A percentile compares a stretch with the other conserved stretches of the same genome.
phyloP scores from a whole-genome alignment of 2,329 filamentous ascomycete genomes.

The Cercospora sp. region DNA sequence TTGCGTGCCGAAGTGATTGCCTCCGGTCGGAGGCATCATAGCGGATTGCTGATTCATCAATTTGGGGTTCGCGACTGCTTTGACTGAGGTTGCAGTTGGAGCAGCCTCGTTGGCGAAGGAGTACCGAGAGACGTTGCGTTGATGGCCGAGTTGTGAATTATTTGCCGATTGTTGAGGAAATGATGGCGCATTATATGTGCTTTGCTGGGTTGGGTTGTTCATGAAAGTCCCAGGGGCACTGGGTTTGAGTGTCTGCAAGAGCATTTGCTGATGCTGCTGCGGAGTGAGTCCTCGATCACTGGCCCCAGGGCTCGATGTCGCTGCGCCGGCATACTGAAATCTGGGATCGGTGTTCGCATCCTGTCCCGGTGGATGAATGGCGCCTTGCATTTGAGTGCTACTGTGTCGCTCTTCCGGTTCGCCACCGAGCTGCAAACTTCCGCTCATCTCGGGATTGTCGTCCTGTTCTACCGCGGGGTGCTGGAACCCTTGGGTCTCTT shows the following conservation, averaged over 20 bases:
- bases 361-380: conserved; percentile 65
- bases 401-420: conserved; percentile 76
- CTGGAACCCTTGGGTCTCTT: conserved; percentile 52
- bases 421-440: conserved; percentile 84
- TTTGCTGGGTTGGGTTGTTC: conserved; percentile 49
- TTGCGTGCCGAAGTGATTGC: conserved; percentile 53
- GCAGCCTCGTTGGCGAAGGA: conserved; percentile 77
- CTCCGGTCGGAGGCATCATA: conserved; percentile 67
- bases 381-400: conserved; percentile 58
- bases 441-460: conserved; percentile 71
- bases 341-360: conserved; percentile 36
- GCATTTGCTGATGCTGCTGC: conserved; percentile 69
- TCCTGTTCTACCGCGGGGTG: conserved; percentile 58
- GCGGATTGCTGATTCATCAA: conserved; percentile 80
- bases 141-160: conserved; percentile 58
- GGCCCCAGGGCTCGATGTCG: conserved; percentile 57
- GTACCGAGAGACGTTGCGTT: conserved; percentile 81
- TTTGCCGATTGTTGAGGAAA: conserved; percentile 19
- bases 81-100: conserved; percentile 63
- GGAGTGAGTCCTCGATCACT: conserved; percentile 75
- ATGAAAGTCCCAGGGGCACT: conserved; percentile 42
- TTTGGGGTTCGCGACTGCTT: conserved; percentile 74
- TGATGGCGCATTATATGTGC: conserved; percentile 45
- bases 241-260: conserved; percentile 61
- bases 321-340: conserved; percentile 37